Conservation (phyloP, 2,329 filamentous ascomycete genomes). For the Colletotrichum coccodes region DNA sequence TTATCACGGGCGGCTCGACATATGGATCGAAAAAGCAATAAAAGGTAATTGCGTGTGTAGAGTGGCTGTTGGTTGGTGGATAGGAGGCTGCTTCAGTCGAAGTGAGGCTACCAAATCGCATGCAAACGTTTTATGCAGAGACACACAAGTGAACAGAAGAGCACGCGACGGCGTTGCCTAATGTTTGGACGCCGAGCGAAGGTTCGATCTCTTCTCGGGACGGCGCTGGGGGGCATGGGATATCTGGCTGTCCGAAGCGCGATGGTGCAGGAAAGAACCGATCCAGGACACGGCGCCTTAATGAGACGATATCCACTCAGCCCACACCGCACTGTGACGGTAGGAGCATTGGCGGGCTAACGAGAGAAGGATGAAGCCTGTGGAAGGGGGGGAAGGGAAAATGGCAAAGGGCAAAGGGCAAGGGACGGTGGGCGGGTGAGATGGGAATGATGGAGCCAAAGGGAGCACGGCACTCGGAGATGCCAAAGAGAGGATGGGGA, state of each 20-base stretch:
- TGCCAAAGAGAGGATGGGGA: slow-evolving; percentile 30
- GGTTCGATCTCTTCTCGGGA: slow-evolving; percentile 1
- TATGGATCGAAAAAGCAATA: slow-evolving; percentile 10
- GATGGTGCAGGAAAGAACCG: slow-evolving; percentile 27
- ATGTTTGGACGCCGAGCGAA: not conserved
- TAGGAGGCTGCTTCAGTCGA: not conserved
- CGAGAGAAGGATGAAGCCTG: slow-evolving; percentile 19
- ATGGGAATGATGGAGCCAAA: slow-evolving; percentile 20
- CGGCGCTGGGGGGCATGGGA: slow-evolving; percentile 6
- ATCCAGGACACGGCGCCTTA: slow-evolving; percentile 18
- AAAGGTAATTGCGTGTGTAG: not conserved
- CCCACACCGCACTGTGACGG: slow-evolving; percentile 22
- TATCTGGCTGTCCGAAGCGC: slow-evolving; percentile 6
- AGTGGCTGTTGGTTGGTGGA: not conserved
- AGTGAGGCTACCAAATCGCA: not conserved
- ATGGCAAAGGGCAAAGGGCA: not conserved
- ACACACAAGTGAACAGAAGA: not conserved
- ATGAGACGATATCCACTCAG: slow-evolving; percentile 30
- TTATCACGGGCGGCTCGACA: slow-evolving; percentile 3
- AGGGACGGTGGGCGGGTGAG: not conserved
- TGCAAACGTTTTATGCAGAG: slow-evolving; percentile 11
- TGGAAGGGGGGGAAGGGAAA: not conserved
- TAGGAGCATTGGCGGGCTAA: slow-evolving; percentile 1
- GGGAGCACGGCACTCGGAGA: slow-evolving; percentile 20
- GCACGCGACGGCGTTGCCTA: not conserved